phyloP scores from a whole-genome alignment of 2,329 filamentous ascomycete genomes.

The Trichoderma atrobrunneum region DNA sequence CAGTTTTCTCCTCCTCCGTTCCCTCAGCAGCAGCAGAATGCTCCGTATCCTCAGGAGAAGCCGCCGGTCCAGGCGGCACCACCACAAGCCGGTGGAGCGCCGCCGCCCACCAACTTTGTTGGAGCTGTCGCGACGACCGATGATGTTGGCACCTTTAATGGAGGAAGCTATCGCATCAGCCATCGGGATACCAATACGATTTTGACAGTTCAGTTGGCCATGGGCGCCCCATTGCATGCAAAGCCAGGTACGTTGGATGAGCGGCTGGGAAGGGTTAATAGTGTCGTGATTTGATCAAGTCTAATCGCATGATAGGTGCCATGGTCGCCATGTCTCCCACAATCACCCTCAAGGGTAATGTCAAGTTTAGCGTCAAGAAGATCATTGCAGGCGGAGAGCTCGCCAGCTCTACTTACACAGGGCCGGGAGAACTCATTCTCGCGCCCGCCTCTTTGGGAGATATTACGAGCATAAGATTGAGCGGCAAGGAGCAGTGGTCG shows the following conservation, averaged over 20 bases:
- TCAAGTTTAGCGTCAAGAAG: constrained; percentile 91
- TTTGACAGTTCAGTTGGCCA: constrained; percentile 82
- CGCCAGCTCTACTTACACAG: constrained; percentile 74
- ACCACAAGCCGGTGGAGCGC: constrained; percentile 37
- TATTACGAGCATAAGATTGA: constrained; percentile 74
- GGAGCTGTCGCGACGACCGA: constrained; percentile 64
- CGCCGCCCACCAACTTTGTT: constrained; percentile 55
- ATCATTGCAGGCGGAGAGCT: constrained; percentile 80
- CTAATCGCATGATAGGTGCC: constrained; percentile 53
- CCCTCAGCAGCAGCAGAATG: constrained; percentile 30
- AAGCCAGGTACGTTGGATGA: constrained; percentile 61
- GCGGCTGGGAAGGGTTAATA: no score
- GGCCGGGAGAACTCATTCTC: constrained; percentile 85
- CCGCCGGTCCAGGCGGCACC: constrained; percentile 21
- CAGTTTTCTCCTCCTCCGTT: constrained; percentile 32
- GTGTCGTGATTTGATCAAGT: not conserved
- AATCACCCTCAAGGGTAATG: constrained; percentile 74
- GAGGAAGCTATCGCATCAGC: constrained; percentile 88
- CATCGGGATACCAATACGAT: constrained; percentile 90
- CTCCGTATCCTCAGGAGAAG: constrained; percentile 22
- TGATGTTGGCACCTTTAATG: constrained; percentile 95
- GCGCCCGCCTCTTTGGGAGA: constrained; percentile 80
- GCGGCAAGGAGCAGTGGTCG: constrained; percentile 72
- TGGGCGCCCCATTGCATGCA: constrained; percentile 77
- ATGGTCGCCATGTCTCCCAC: constrained; percentile 96